Evolutionary conservation across 2,329 filamentous ascomycete species (phyloP), one percentile per base, ranked within the genome.

Genomic region (Diaporthe australafricana): DNA sequence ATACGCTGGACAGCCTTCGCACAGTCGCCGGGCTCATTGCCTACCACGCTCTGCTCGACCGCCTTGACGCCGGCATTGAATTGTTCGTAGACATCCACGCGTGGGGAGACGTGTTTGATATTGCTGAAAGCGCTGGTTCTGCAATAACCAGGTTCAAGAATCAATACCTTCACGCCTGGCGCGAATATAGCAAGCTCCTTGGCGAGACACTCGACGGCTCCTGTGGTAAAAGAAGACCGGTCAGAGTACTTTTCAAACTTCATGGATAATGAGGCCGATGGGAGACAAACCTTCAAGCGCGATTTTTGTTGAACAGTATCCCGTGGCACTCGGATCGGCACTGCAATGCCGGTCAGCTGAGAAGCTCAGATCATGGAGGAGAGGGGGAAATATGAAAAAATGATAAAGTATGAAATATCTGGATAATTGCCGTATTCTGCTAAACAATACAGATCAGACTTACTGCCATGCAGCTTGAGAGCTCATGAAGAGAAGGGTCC

Each of bases 21-120:
- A 3, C 87, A 84, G 72, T 90, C 87, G 3, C 87, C 87, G 1
- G 84, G 82, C 65, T 88, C 83, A 67, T 86, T 79, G 9, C 70
- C 66, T 11, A 70, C 25, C 25, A 70, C 11, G 11, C 62, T 66
- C 12, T 75, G 72, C 35, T 79, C 76, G 3, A 66, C 70, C 5
- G 76, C 70, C 14, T 74, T 56, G 2, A 69, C 68, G 0, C 60
- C 40, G 0, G 76, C 75, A 22, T 82, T 82, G 70, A 83, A 82
- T 5, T 75, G 65, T 0, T 76, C 75, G 42, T 82, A 83, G 3
- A 77, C 76, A 0, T 75, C 55, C 0, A 78, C 50, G 0, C 77
- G 73, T 0, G 78, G 53, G 0, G 77, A 75, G 1, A 79, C 77
- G 14, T 81, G 76, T 20, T 75, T 77, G 17, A 81, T 75, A 5